phyloP scores from a whole-genome alignment of 495 filamentous ascomycete species.

The Tirmania nivea region DNA sequence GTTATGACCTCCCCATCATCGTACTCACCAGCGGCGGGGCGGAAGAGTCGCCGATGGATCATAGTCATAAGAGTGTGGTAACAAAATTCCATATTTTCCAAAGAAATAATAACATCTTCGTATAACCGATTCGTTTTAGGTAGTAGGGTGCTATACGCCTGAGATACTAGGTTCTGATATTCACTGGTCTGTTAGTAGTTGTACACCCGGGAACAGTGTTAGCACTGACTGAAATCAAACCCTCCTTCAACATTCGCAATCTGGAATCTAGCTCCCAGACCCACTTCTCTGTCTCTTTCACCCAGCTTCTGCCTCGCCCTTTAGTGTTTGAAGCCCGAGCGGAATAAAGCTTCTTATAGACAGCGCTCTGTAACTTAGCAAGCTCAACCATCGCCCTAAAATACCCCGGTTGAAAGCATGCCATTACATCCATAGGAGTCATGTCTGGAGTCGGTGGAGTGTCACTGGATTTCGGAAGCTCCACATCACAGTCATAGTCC shows the following conservation, averaged over 20 bases:
- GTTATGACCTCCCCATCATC: background rate
- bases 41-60: background rate
- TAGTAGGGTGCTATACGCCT: too few species aligned
- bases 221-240: too few species aligned
- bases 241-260: conserved; percentile 11
- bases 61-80: background rate
- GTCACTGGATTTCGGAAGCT: conserved; percentile 1
- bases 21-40: background rate
- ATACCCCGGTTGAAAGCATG: background rate
- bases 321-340: conserved; percentile 7
- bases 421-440: background rate
- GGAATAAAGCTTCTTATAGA: conserved; percentile 16
- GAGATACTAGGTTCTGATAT: too few species aligned
- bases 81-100: background rate
- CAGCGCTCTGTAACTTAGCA: conserved; percentile 15
- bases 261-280: conserved; percentile 10
- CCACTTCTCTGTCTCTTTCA: conserved; percentile 8
- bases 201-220: too few species aligned
- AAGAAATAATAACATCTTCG: background rate
- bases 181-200: too few species aligned
- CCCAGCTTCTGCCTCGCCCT: background rate
- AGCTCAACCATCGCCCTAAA: conserved; percentile 13
- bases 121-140: background rate
- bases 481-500: conserved; percentile 10
- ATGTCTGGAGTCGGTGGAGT: background rate